phyloP scores from a whole-genome alignment of 345 rosid species.

The Syzygium jambos region DNA sequence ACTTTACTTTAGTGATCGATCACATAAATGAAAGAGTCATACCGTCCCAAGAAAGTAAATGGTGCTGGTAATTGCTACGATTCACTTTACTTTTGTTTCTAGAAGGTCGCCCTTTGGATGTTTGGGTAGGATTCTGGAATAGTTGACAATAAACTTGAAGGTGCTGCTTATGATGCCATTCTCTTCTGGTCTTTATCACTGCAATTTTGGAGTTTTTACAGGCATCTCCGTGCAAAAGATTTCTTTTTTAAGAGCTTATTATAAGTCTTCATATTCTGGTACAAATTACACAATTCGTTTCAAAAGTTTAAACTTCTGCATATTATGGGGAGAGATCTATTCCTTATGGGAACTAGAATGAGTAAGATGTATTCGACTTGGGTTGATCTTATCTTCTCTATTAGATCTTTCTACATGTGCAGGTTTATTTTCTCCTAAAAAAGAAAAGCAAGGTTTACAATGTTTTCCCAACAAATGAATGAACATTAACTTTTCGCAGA shows the following conservation, averaged over 20 bases:
- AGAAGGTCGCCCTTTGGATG: background rate
- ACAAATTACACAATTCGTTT: background rate
- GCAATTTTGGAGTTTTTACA: background rate
- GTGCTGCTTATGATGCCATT: background rate
- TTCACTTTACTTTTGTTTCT: background rate
- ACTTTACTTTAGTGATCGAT: background rate
- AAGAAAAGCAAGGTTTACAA: background rate
- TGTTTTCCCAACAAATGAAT: background rate
- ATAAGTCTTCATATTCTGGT: background rate
- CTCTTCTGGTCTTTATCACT: background rate
- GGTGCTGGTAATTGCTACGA: background rate
- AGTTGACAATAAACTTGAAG: background rate
- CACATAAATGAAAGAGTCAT: background rate
- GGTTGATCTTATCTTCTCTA: background rate
- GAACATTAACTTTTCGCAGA: background rate
- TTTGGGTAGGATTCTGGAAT: background rate
- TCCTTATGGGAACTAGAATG: background rate
- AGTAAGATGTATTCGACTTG: background rate
- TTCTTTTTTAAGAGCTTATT: background rate
- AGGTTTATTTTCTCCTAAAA: background rate
- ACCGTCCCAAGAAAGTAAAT: background rate
- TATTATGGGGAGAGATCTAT: background rate
- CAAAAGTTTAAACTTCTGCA: background rate
- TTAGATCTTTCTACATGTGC: background rate
- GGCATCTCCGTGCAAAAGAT: background rate